Evolutionary conservation across 768 basidiomycete species (phyloP).

Genomic region (Podaxis sp.): DNA sequence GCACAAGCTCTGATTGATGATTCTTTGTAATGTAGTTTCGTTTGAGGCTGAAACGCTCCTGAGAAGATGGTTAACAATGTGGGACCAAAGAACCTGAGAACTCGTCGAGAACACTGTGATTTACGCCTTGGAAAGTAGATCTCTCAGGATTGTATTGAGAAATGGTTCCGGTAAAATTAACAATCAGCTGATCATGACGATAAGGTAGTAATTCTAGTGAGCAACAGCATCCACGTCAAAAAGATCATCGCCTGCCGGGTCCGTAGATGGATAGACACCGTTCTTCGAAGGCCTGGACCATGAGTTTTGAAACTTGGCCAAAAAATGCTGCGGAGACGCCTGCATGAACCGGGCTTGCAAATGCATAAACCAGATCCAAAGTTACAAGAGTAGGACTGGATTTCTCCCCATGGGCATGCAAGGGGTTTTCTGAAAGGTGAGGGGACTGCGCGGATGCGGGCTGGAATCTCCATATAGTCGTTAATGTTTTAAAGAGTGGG

Average conservation of each 20-base stretch:
- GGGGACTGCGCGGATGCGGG: slow-evolving; percentile 46
- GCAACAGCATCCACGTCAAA: neutral
- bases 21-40: neutral
- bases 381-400: slow-evolving; percentile 72
- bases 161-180: neutral
- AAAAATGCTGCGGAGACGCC: slow-evolving; percentile 83
- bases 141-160: neutral
- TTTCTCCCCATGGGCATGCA: slow-evolving; percentile 10
- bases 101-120: neutral
- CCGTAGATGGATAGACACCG: slow-evolving; percentile 78
- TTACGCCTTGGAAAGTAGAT: neutral
- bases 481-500: slow-evolving; percentile 69
- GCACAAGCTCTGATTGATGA: slow-evolving; percentile 17
- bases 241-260: slow-evolving; percentile 21
- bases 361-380: slow-evolving; percentile 82
- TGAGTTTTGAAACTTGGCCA: slow-evolving; percentile 80
- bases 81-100: neutral
- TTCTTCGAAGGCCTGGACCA: slow-evolving; percentile 92
- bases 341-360: slow-evolving; percentile 84
- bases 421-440: slow-evolving; percentile 24
- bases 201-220: neutral
- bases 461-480: slow-evolving; percentile 74
- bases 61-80: neutral
- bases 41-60: neutral
- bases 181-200: neutral